Base-by-base conservation (phyloP, 176 grass and related monocot species). In the Pontederia crassipes region DNA sequence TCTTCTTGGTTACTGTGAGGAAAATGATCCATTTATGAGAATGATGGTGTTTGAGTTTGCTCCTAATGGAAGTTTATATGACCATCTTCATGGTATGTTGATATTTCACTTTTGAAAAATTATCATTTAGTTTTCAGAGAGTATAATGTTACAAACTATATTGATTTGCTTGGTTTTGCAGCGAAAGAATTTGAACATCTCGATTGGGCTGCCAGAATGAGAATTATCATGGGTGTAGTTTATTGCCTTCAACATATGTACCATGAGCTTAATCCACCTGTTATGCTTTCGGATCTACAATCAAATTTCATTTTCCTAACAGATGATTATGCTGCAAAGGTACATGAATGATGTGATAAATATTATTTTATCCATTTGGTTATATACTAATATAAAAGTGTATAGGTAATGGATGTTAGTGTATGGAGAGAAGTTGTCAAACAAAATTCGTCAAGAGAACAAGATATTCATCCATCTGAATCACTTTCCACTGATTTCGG, bases 41-140 rank as follows among this genome's bases (percentile, higher is more conserved):
- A 98, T 98, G 94, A 98, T 98, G 94, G 94, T 98, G 45, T 76
- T 98, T 69, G 94, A 98, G 56, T 98, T 93, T 51, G 82, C 82
- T 17, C 71, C 74, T 9, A 98, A 98, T 74, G 87, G 94, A 54
- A 93, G 85, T 45, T 66, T 98, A 29, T 89, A 83, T 45, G 94
- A 98, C 50, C 88, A 98, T 85, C 88, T 98, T 58, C 88, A 98
- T 58, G 74, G 94, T 98, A 83, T 75, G 57, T 75, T 4, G 12
- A 10, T 3, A 11, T 40, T 40, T 40, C 32, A 40, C 8, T 20
- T 18, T 55, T 18, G n/a, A 69, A 46, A 18, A 40, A 46, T 0
- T 9, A 14, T 54, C 2, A 10, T 45, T 40, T 54, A 16, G 1
- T 40, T 40, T 40, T 40, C 32, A 40, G 6, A 40, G 2, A 40